phyloP scores from a whole-genome alignment of 1,284 basidiomycete genomes.

The Coriolopsis trogii region DNA sequence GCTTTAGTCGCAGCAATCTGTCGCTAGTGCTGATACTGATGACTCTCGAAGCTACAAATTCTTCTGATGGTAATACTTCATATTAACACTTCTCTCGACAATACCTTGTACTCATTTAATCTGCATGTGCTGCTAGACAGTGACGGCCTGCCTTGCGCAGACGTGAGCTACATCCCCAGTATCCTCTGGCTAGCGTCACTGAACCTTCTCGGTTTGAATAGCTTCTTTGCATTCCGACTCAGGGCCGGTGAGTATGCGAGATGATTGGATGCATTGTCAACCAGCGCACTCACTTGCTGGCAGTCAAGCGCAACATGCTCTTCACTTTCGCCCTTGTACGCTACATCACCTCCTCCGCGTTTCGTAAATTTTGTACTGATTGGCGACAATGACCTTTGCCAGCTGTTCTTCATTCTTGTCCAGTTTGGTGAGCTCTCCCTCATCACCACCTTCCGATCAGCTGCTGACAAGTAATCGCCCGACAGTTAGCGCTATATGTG shows the following conservation, averaged over 20 bases:
- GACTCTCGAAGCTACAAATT: conserved; percentile 19
- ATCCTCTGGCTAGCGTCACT: background rate
- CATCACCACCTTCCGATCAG: too few species aligned
- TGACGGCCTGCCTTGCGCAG: conserved; percentile 13
- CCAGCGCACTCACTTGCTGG: too few species aligned
- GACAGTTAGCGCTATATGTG: background rate
- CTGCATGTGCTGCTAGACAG: background rate
- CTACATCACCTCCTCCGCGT: too few species aligned
- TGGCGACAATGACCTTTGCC: background rate
- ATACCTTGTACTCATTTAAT: background rate
- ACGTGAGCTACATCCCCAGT: background rate
- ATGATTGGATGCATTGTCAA: background rate
- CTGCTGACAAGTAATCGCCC: background rate
- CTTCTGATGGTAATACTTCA: conserved; percentile 11
- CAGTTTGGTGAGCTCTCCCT: conserved; percentile 11
- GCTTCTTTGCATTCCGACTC: conserved; percentile 16
- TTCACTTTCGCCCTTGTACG: conserved; percentile 6
- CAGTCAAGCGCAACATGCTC: conserved; percentile 6
- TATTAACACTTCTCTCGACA: background rate
- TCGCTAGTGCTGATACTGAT: too few species aligned
- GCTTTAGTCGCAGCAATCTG: too few species aligned
- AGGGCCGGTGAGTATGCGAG: conserved; percentile 6
- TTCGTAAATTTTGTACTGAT: background rate
- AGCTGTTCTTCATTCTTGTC: conserved; percentile 5
- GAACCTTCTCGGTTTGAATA: background rate